Evolutionary conservation across 805 yeast species (phyloP), one percentile per base, ranked within the genome.

Genomic region (Lipomyces mesembrius): DNA sequence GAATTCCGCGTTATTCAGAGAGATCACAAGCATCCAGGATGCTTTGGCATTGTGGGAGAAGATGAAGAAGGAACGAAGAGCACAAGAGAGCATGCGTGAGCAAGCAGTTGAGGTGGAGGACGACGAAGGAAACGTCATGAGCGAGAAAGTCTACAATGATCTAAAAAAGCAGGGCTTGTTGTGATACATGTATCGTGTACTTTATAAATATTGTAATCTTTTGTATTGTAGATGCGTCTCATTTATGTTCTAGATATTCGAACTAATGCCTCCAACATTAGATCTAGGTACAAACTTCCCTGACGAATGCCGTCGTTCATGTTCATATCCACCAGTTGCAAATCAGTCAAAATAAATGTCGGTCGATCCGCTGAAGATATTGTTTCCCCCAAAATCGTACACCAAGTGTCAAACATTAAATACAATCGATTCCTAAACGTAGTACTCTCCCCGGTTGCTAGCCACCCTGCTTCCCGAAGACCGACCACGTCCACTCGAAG

Each of bases 111-210:
- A 95, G 77, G 90, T 93, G 46, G 98, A 94, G 76, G 98, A 95
- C 75, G 89, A 86, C 0, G 92, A 91, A 20, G 99, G 98, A 11
- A 94, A 95, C 75, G 97, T 91, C 17, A 89, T 94, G 96, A 85
- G 89, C 43, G 88, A 87, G 72, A 85, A 86, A 72, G 93, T 91
- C 55, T 94, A 91, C 77, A 83, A 87, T 22, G 98, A 95, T 71
- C 81, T 94, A 75, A 90, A 91, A 78, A 88, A 86, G 71, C 98
- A 94, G 79, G 98, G 98, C 0, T 80, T 94, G 60, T 72, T 92
- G 37, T 92, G 79, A 35, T 25, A 52, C 22, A 29, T 52, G 22
- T 43, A n/a, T n/a, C 22, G 49, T 43, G 49, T 11, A 37, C 43
- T 37, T 37, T 5, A 12, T 9, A 2, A 17, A 17, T 6, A 7